Percentiles rank a stretch among this genome's conserved stretches.
These are phyloP conservation scores for Boletus tomentosulus DNA, from an alignment of 768 basidiomycete genomes.

Conservation along the genomic window DNA sequence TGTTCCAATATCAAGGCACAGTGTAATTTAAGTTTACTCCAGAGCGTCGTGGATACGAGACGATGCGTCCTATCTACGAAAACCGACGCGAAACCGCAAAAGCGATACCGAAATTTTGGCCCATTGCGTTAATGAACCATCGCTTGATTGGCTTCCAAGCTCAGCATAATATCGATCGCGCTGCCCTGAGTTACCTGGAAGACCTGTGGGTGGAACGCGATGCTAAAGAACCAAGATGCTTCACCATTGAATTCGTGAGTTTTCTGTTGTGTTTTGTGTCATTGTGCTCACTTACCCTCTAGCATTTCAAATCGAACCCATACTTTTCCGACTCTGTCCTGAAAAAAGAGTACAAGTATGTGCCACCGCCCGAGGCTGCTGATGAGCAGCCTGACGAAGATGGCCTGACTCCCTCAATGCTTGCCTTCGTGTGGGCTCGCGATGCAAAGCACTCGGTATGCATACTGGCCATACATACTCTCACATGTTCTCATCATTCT, in stretches of 20 bases:
- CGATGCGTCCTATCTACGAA: constrained; percentile 59
- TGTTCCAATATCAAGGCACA: background rate
- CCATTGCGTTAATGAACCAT: constrained; percentile 79
- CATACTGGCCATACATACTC: background rate
- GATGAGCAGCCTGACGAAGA: constrained; percentile 62
- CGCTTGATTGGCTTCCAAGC: constrained; percentile 55
- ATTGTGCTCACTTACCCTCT: constrained; percentile 2
- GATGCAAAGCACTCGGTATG: constrained; percentile 66
- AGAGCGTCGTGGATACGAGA: constrained; percentile 65
- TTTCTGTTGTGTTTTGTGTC: constrained; percentile 2
- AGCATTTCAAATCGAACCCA: constrained; percentile 87
- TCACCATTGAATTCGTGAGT: constrained; percentile 86
- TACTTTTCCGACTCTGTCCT: constrained; percentile 73
- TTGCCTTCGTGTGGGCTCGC: constrained; percentile 77
- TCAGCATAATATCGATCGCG: constrained; percentile 72
- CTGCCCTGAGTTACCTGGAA: constrained; percentile 78
- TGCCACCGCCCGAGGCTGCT: constrained; percentile 48
- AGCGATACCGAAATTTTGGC: constrained; percentile 77
- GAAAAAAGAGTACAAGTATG: constrained; percentile 79
- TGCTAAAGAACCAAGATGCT: constrained; percentile 69
- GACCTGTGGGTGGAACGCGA: constrained; percentile 83
- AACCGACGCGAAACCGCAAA: constrained; percentile 65
- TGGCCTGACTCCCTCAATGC: constrained; percentile 73
- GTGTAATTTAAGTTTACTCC: constrained; percentile 8
- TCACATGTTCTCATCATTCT: background rate